Conservation (phyloP, 352 stramenopile species). For the Phytopythium vexans region DNA sequence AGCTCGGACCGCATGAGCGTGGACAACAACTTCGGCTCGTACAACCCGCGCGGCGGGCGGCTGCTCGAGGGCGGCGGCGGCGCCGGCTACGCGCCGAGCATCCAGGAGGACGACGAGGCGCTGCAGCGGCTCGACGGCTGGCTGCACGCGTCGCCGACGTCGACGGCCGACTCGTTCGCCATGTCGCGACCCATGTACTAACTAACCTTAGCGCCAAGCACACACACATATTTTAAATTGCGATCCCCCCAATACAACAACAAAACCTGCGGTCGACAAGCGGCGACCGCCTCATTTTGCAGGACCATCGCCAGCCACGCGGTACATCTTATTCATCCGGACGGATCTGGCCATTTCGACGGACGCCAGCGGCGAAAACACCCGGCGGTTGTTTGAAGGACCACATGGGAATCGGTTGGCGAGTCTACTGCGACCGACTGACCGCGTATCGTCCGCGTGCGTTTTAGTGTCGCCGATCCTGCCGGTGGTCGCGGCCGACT, state of each 20-base stretch:
- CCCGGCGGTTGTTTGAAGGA: too few species aligned
- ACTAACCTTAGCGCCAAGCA: neutral
- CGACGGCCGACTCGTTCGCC: constrained; percentile 53
- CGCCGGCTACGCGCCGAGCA: constrained; percentile 39
- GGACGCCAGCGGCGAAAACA: too few species aligned
- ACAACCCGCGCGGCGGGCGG: constrained; percentile 43
- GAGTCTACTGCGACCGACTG: too few species aligned
- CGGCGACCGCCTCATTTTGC: too few species aligned
- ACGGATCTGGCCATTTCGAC: too few species aligned
- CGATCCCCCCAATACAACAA: neutral
- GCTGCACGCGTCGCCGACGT: constrained; percentile 61
- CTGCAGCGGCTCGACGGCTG: constrained; percentile 59
- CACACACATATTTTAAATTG: neutral
- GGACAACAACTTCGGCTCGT: constrained; percentile 70
- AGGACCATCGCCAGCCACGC: too few species aligned
- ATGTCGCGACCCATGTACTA: constrained; percentile 21
- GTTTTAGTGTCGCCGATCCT: too few species aligned
- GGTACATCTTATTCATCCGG: too few species aligned
- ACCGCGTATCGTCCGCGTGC: too few species aligned
- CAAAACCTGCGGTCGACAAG: neutral
- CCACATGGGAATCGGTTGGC: too few species aligned
- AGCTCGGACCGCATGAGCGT: constrained; percentile 67
- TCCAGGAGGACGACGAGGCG: constrained; percentile 68
- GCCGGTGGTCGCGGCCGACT: too few species aligned
- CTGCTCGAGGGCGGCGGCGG: constrained; percentile 31